These are phyloP conservation scores for Alternaria arborescens DNA, from an alignment of 2,329 filamentous ascomycete genomes.

Conservation along the genomic window DNA sequence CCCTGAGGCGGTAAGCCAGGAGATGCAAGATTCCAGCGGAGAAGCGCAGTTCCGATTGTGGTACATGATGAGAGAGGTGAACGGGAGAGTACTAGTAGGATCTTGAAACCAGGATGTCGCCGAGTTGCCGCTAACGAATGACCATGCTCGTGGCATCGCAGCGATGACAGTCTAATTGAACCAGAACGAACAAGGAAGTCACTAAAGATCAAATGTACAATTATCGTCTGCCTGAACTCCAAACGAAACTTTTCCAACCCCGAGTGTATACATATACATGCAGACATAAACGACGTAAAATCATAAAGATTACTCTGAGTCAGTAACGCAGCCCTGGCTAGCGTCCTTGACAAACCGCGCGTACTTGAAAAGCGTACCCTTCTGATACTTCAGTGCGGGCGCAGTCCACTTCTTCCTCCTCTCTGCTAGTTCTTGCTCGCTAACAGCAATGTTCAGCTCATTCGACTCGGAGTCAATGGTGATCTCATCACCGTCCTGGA, in stretches of 20 bases:
- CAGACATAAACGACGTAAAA: neutral
- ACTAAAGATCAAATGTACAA: neutral
- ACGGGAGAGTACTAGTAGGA: no score
- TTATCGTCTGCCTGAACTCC: constrained; percentile 1
- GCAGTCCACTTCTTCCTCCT: constrained; percentile 61
- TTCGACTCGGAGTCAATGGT: constrained; percentile 82
- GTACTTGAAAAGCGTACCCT: constrained; percentile 69
- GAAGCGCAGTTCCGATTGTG: neutral
- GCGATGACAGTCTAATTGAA: neutral
- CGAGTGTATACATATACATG: constrained; percentile 2
- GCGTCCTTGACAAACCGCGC: constrained; percentile 64
- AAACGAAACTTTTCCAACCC: constrained; percentile 8
- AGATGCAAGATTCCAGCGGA: neutral
- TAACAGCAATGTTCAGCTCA: constrained; percentile 70
- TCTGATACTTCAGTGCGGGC: constrained; percentile 65
- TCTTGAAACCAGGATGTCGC: neutral
- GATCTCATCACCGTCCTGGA: constrained; percentile 81
- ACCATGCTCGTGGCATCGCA: neutral
- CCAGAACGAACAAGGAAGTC: no score
- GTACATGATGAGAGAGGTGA: neutral
- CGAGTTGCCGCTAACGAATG: neutral
- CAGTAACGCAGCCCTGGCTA: constrained; percentile 67
- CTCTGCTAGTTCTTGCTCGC: constrained; percentile 67
- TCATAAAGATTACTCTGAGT: constrained; percentile 46
- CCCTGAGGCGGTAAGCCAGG: neutral